Base-by-base conservation (phyloP, 768 basidiomycete genomes). In the Pleurotus citrinopileatus region DNA sequence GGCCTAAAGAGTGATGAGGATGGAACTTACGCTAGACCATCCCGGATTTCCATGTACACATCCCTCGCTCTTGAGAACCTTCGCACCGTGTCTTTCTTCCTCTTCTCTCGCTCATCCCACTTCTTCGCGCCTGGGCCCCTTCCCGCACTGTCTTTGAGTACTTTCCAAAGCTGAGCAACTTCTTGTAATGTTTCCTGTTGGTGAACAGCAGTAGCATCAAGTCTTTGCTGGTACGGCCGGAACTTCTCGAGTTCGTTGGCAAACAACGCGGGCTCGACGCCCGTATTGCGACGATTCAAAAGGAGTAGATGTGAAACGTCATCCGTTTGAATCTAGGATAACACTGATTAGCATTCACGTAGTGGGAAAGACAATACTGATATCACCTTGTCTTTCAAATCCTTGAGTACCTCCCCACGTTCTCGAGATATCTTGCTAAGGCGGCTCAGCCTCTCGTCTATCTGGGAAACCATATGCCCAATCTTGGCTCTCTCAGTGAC, bases 181-280 rank as follows among this genome's bases (percentile, higher is more conserved):
- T 97, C 93, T 55, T 91, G 79, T 20, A 98, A 61, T 1, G 83
- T 77, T 7, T 76, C 67, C 52, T 88, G 82, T 59, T 97, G 91
- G 27, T 89, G 85, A 54, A 86, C 83, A 0, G 94, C 79, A 0
- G 93, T 92, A 2, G 87, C 79, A 3, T 82, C 72, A 2, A 98
- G 73, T 0, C 93, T 84, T 37, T 89, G 84, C 63, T 97, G 94
- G 63, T 91, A 94, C 0, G 94, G 92, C 19, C 83, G 79, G 75
- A 98, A 98, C 69, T 98, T 99, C 70, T 98, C 96, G 19, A 98
- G 80, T 66, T 98, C 94, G 7, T 87, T 81, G 0, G 94, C 91
- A 60, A 98, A 99, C 15, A 99, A 75, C 0, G 91, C 80, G 0
- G 90, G 88, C 60, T 98, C 94, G 8, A 89, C 88, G 20, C 82